A percentile compares a stretch with the other conserved stretches of the same genome.
Evolutionary conservation across 768 basidiomycete genomes (phyloP).

Genomic region (Symmetrospora coprosmae): DNA sequence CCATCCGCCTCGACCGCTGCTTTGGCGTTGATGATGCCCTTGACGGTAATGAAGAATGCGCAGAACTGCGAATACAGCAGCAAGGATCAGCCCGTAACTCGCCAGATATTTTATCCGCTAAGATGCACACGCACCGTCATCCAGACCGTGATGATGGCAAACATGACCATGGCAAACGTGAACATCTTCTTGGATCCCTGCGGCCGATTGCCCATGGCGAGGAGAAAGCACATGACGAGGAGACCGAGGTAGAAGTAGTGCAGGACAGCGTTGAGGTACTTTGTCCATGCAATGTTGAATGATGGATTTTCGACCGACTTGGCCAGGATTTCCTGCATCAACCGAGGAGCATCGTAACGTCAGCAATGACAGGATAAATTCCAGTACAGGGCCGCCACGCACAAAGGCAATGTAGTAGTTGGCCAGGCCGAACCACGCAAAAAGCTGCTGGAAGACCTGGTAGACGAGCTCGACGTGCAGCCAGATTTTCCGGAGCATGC

Average conservation of each 20-base stretch:
- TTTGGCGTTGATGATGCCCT: constrained; percentile 53
- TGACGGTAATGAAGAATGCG: constrained; percentile 67
- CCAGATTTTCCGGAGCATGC: constrained; percentile 72
- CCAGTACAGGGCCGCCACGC: constrained; percentile 44
- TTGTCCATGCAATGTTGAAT: neutral
- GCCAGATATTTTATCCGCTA: neutral
- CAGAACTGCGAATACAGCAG: constrained; percentile 44
- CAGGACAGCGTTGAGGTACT: constrained; percentile 20
- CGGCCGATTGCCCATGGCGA: constrained; percentile 81
- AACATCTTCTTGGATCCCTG: constrained; percentile 60
- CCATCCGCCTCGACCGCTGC: constrained; percentile 41
- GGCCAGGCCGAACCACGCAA: constrained; percentile 61
- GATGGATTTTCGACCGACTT: constrained; percentile 17
- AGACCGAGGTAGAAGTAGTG: constrained; percentile 59
- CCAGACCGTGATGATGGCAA: constrained; percentile 81
- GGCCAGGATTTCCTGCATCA: constrained; percentile 15
- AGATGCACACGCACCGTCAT: constrained; percentile 63
- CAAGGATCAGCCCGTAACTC: neutral
- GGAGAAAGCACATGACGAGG: constrained; percentile 73
- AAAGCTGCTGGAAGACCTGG: constrained; percentile 75
- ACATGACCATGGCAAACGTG: constrained; percentile 69
- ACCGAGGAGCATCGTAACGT: neutral
- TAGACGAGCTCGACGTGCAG: constrained; percentile 89
- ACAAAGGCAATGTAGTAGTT: constrained; percentile 80
- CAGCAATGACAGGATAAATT: constrained; percentile 1